phyloP scores from a whole-genome alignment of 495 filamentous ascomycete genomes.

The Lindgomyces ingoldianus region DNA sequence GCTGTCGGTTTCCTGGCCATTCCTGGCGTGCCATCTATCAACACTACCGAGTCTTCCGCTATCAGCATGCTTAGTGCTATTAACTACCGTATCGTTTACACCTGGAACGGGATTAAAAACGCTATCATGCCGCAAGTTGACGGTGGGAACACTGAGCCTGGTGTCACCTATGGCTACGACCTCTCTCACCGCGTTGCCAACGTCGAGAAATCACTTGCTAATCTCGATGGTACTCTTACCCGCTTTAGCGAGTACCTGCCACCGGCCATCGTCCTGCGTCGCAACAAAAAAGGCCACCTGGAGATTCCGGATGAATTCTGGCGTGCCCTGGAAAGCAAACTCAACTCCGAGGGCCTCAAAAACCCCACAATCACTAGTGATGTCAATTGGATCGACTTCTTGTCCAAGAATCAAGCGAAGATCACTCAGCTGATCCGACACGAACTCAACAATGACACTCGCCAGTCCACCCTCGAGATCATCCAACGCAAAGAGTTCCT shows the following conservation, averaged over 20 bases:
- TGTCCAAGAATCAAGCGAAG: constrained; percentile 29
- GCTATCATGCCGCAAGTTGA: not conserved
- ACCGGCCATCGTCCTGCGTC: constrained; percentile 42
- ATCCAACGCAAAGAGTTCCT: constrained; percentile 39
- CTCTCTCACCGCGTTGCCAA: not conserved
- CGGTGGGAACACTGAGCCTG: not conserved
- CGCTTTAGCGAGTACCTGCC: constrained; percentile 46
- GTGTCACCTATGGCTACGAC: not conserved
- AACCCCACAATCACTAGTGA: not conserved
- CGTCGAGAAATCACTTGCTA: not conserved
- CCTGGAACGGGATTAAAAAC: not conserved
- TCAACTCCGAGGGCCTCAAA: constrained; percentile 39
- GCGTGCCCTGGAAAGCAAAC: constrained; percentile 50
- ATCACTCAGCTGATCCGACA: not conserved
- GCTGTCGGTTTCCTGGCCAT: not conserved
- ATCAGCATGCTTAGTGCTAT: not conserved
- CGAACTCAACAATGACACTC: not conserved
- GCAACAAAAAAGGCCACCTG: constrained; percentile 48
- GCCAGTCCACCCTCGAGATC: constrained; percentile 29
- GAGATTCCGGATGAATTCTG: constrained; percentile 57
- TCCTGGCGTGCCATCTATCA: not conserved
- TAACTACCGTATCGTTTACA: not conserved
- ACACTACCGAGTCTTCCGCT: not conserved
- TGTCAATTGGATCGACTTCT: constrained; percentile 17
- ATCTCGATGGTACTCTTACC: constrained; percentile 29